Base-by-base conservation (phyloP, 129 eudicot species). In the Centella asiatica region DNA sequence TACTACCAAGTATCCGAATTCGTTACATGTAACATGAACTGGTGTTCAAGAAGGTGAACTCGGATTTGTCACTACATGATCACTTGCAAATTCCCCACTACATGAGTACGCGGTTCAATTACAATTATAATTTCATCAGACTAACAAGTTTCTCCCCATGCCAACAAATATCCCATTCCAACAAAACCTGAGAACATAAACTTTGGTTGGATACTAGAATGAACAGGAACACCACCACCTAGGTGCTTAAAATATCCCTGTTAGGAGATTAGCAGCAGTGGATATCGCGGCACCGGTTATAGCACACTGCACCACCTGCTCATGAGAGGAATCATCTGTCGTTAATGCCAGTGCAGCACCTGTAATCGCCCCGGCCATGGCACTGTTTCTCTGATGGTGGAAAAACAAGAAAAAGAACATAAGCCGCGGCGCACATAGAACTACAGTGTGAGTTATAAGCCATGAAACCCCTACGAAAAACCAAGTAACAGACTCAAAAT, bases 261-360 rank as follows among this genome's bases (percentile, higher is more conserved):
- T 67, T 18, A 90, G 94, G 23, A 90, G 87, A 73, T 87, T 87
- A 10, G 95, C 98, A 24, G 94, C 88, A 1, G 94, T 80, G 2
- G 98, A 87, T 52, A 90, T 50, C 40, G 97, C 95, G 0, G 97
- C 97, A 27, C 97, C 94, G 1, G 94, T 90, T 33, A 90, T 86
- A 0, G 97, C 97, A 36, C 81, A 83, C 36, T 90, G 95, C 77
- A 90, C 90, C 13, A 90, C 49, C 25, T 86, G 90, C 46, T 90
- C 95, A 31, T 86, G 97, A 15, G 94, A 78, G 10, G 85, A 78
- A 33, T 81, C 85, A 12, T 86, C 90, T 8, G 80, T 34, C 2
- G 90, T 87, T 28, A 90, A 56, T 8, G 94, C 85, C 70, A 87
- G 40, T 7, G 95, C 87, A 13, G 95, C 88, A 32, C 98, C 95